Evolutionary conservation across 106 monocot genomes (phyloP).

Genomic region (Allium cepa): DNA sequence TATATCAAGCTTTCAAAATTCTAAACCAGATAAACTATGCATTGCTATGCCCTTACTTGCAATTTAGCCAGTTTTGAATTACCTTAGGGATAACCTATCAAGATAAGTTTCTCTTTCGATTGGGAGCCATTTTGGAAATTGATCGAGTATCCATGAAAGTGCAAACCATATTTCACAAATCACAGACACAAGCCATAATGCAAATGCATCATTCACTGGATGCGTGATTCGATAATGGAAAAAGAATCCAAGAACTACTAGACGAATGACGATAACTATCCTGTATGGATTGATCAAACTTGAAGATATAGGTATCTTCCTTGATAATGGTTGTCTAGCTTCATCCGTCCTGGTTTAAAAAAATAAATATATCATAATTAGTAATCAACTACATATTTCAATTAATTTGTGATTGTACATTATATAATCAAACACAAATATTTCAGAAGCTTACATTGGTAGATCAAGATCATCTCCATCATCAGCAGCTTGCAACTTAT

Average conservation of each 20-base stretch:
- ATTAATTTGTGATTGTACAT: neutral
- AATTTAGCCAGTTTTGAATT: slow-evolving; percentile 1
- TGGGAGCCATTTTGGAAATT: slow-evolving; percentile 90
- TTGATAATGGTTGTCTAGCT: slow-evolving; percentile 82
- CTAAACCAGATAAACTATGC: too few species aligned
- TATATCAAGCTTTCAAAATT: too few species aligned
- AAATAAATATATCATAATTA: neutral
- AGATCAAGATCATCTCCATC: slow-evolving; percentile 65
- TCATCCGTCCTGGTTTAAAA: slow-evolving; percentile 64
- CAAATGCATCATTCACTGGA: slow-evolving; percentile 68
- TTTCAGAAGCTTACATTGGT: slow-evolving; percentile 56
- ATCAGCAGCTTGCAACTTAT: slow-evolving; percentile 64
- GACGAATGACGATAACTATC: slow-evolving; percentile 73
- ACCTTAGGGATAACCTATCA: slow-evolving; percentile 74
- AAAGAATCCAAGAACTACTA: slow-evolving; percentile 75
- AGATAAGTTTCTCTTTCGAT: slow-evolving; percentile 86
- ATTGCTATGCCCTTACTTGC: too few species aligned
- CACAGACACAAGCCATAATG: slow-evolving; percentile 72
- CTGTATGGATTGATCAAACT: slow-evolving; percentile 79
- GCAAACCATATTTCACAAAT: slow-evolving; percentile 92
- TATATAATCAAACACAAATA: neutral
- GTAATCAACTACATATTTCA: too few species aligned
- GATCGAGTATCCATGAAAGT: slow-evolving; percentile 83
- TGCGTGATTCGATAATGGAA: slow-evolving; percentile 81
- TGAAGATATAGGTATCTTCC: slow-evolving; percentile 69